These are phyloP conservation scores for Sugiyamaella qingdaonensis DNA, from an alignment of 805 yeast species.

Conservation along the genomic window DNA sequence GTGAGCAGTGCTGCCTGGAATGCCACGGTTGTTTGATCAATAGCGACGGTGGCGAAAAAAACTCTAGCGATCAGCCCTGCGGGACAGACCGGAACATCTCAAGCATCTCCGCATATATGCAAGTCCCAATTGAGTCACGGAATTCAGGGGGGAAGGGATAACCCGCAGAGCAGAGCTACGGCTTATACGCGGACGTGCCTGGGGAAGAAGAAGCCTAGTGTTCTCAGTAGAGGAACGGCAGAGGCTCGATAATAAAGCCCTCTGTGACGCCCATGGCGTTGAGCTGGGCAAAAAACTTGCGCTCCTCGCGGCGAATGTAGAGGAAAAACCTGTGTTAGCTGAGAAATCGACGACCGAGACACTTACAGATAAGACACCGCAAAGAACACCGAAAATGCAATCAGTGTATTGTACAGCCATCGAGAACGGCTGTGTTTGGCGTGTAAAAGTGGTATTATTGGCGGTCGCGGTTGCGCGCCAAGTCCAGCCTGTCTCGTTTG, in stretches of 20 bases:
- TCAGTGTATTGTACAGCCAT: no score
- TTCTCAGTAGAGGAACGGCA: slow-evolving; percentile 1
- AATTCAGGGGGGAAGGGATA: background rate
- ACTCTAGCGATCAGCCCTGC: background rate
- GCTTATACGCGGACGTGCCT: no score
- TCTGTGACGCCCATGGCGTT: background rate
- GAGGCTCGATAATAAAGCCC: slow-evolving; percentile 6
- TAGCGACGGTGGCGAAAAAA: background rate
- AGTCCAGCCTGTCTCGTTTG: no score
- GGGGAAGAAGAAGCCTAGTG: no score
- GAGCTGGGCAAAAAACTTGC: background rate
- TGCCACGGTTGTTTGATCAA: no score
- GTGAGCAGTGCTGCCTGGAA: no score
- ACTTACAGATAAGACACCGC: no score
- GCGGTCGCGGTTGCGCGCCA: no score
- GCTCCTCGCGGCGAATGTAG: slow-evolving; percentile 4
- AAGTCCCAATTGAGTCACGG: background rate
- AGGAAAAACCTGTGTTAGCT: background rate
- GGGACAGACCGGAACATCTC: slow-evolving; percentile 1
- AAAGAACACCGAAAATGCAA: no score
- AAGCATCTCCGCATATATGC: background rate
- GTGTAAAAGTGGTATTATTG: no score
- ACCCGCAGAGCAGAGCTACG: no score
- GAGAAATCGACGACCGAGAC: background rate
- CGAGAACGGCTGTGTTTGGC: no score